A percentile compares a stretch with the other conserved stretches of the same genome.
Evolutionary conservation across 768 basidiomycete genomes (phyloP).

Genomic region (Cubamyces lactineus): DNA sequence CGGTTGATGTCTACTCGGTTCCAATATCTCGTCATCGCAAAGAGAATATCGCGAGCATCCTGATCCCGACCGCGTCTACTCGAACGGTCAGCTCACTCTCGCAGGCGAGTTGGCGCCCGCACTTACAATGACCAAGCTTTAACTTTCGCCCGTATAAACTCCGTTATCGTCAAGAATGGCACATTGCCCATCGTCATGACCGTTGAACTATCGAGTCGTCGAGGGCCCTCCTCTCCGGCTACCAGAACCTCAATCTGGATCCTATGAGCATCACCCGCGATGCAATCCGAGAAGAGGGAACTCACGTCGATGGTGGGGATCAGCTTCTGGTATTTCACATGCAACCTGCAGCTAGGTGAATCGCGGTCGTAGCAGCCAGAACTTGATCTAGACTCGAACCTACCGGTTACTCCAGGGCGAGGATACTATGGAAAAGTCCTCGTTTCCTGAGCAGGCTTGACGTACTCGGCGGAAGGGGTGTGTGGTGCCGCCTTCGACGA

Average conservation of each 20-base stretch:
- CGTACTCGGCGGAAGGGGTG: conserved; percentile 82
- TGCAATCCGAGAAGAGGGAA: conserved; percentile 12
- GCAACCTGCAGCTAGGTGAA: conserved; percentile 52
- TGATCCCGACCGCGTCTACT: conserved; percentile 66
- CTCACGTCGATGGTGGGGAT: conserved; percentile 81
- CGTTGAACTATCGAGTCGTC: conserved; percentile 67
- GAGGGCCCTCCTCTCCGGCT: conserved; percentile 81
- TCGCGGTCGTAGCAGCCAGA: not conserved
- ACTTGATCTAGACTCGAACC: conserved; percentile 22
- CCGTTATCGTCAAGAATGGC: conserved; percentile 83
- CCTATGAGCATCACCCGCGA: not conserved
- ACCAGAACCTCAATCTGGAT: conserved; percentile 79
- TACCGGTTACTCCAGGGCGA: conserved; percentile 91
- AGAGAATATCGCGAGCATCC: conserved; percentile 80
- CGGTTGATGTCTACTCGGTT: conserved; percentile 84
- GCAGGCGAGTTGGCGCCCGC: conserved; percentile 23
- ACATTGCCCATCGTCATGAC: conserved; percentile 70
- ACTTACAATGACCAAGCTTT: conserved; percentile 81
- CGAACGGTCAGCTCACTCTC: conserved; percentile 21
- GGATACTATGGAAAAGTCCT: conserved; percentile 65
- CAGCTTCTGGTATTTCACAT: conserved; percentile 71
- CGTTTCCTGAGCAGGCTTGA: conserved; percentile 67
- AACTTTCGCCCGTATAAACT: conserved; percentile 85
- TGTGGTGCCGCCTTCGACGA: conserved; percentile 73
- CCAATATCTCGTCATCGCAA: conserved; percentile 75